Conservation (phyloP, 345 rosid genomes). For the Salix koriyanagi region DNA sequence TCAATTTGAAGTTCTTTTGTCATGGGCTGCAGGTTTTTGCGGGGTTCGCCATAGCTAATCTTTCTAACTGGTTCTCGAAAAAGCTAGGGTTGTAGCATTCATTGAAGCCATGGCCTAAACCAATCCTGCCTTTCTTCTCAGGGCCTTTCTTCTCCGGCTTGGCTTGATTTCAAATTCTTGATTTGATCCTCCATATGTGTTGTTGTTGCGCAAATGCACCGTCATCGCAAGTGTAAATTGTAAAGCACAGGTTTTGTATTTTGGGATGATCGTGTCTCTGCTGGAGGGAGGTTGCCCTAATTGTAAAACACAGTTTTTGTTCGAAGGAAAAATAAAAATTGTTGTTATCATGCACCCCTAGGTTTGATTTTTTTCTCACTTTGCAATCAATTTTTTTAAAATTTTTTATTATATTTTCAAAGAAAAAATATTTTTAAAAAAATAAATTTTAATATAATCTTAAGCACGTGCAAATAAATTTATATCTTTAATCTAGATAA, state of each 20-base stretch:
- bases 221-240: constrained; percentile 26
- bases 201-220: not conserved
- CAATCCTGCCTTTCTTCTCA: constrained; percentile 20
- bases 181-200: not conserved
- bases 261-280: not conserved
- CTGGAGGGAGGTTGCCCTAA: constrained; percentile 6
- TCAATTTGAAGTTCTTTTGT: not conserved
- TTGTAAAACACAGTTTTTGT: constrained; percentile 11
- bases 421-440: too few species aligned
- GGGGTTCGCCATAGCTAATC: constrained; percentile 87
- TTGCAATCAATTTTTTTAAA: too few species aligned
- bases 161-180: constrained; percentile 4
- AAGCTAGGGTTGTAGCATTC: constrained; percentile 68
- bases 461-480: too few species aligned
- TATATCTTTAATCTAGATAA: too few species aligned
- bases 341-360: too few species aligned
- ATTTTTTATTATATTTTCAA: too few species aligned
- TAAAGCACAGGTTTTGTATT: constrained; percentile 1
- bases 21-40: constrained; percentile 66
- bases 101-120: not conserved
- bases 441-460: too few species aligned
- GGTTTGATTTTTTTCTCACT: too few species aligned
- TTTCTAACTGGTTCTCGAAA: constrained; percentile 69
- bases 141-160: constrained; percentile 26
- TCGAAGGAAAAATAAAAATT: not conserved